Base-by-base conservation (phyloP, 768 basidiomycete genomes). In the Suillus occidentalis region DNA sequence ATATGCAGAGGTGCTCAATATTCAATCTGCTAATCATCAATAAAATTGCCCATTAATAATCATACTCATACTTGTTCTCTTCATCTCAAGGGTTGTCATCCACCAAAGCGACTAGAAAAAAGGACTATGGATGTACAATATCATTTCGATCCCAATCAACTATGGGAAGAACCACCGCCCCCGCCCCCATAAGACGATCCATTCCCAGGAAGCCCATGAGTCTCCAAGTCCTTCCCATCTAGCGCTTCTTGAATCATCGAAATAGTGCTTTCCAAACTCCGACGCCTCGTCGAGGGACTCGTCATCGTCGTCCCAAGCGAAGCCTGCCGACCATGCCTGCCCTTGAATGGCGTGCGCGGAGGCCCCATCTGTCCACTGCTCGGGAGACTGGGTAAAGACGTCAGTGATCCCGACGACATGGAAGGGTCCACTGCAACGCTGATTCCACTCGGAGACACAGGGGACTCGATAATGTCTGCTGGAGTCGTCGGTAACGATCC, bases 261-360 rank as follows among this genome's bases (percentile, higher is more conserved):
- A 83, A 96, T 95, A 61, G 97, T 99, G 75, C 91, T 95, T 82
- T 98, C 97, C 75, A 99, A 76, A 74, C 92, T 94, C 75, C 97
- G 82, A 77, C 97, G 82, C 68, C 97, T 82, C 59, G 90, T 99
- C 75, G 93, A 95, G 16, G 97, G 97, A 72, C 90, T 92, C 60
- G 96, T 97, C 87, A 72, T 64, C 39, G 96, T 98, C 68, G 97
- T 98, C 4, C 97, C 97, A 67, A 98, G 77, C 72, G 93, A 95
- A 60, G 75, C 75, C 40, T 76, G 75, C 0, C 76, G 67, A 0
- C 75, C 75, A 25, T 76, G 91, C 16, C 91, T 88, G 47, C 90
- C 86, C 66, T 84, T 86, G 83, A 88, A 89, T 8, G 86, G 84
- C 20, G 76, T 74, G 55, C 71, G 70, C 22, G 74, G 71, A 0